Conservation (phyloP, 2,329 filamentous ascomycete species). For the Botrytis paeoniae region DNA sequence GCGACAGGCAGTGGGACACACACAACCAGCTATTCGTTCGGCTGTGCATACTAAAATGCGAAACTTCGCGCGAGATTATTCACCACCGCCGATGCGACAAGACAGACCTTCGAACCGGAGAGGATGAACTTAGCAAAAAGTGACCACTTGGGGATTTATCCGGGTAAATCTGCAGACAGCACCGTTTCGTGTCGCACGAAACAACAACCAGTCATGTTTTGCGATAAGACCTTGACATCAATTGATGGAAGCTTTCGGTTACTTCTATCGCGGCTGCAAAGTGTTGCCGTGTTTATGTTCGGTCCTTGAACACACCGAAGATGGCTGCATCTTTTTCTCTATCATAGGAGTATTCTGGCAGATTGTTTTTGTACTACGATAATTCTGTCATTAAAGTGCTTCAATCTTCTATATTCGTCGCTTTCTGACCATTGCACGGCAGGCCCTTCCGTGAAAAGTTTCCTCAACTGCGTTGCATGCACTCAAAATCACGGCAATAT, state of each 20-base stretch:
- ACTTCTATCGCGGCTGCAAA: background rate
- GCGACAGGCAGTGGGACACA: background rate
- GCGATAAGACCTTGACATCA: background rate
- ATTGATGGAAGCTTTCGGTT: background rate
- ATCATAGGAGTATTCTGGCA: background rate
- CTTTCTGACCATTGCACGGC: background rate
- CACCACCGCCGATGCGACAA: background rate
- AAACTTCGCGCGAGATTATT: background rate
- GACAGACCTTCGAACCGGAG: background rate
- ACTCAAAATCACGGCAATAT: background rate
- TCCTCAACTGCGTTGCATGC: background rate
- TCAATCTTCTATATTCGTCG: background rate
- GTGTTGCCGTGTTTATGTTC: background rate
- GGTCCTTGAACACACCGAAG: background rate
- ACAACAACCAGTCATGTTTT: background rate
- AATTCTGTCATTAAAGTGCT: background rate
- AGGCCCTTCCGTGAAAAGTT: rapidly evolving
- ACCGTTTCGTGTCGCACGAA: background rate
- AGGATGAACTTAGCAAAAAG: background rate
- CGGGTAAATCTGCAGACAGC: background rate
- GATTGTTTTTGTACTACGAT: background rate
- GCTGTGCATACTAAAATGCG: background rate
- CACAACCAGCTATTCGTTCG: background rate
- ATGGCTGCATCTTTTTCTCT: background rate
- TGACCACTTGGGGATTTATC: background rate